Evolutionary conservation across 2,329 filamentous ascomycete species (phyloP), one percentile per base, ranked within the genome.

Genomic region (Colletotrichum horii): DNA sequence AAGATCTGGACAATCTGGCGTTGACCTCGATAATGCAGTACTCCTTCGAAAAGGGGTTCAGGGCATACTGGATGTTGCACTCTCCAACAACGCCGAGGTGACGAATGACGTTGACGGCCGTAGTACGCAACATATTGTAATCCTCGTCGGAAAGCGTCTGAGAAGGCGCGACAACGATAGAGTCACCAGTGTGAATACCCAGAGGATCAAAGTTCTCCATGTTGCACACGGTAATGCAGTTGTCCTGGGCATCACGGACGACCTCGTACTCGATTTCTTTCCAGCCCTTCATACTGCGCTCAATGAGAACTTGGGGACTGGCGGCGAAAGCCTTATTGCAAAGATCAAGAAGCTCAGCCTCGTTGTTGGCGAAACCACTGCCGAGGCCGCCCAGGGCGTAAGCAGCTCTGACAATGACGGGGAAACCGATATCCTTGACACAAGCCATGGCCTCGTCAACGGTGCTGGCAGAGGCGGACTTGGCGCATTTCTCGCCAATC

Each of bases 21-120:
- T 99, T 99, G 88, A 99, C 97, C 85, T 99, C 97, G 82, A 99
- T 99, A 79, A 99, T 98, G 89, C 97, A 98, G 88, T 98, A 99
- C 83, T 99, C 97, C 83, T 91, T 93, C 1, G 96, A 98, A 85
- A 96, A 95, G 4, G 97, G 97, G 87, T 99, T 98, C 70, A 99
- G 88, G 6, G 97, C 97, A 82, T 98, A 99, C 85, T 99, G 97
- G 77, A 99, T 98, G 86, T 99, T 99, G 87, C 97, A 99, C 87
- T 99, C 97, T 84, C 97, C 97, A 65, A 99, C 96, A 74, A 99
- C 97, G 66, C 97, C 97, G 28, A 99, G 92, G 84, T 99, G 97
- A 74, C 97, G 94, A 82, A 99, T 98, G 82, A 98, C 96, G 81
- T 98, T 98, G 82, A 98, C 95, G 55, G 97, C 97, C 6, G 97